Evolutionary conservation across 2,329 filamentous ascomycete species (phyloP).

Genomic region (Neurospora crassa): DNA sequence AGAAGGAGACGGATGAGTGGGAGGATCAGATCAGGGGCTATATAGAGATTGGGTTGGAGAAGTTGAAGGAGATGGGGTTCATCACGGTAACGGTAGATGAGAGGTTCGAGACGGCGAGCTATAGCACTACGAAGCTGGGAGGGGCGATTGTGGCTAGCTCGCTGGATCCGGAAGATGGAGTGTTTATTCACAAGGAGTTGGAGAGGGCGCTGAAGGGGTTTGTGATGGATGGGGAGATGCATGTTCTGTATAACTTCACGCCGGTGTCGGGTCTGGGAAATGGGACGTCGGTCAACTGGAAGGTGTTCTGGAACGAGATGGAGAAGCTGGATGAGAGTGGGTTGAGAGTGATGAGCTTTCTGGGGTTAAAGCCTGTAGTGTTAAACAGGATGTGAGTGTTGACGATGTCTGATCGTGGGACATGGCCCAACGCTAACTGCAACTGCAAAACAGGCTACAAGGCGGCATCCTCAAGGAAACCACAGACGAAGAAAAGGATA

Average conservation of each 20-base stretch:
- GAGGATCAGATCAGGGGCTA: conserved; percentile 24
- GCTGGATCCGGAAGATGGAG: conserved; percentile 63
- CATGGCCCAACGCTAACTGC: conserved; percentile 14
- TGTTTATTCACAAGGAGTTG: conserved; percentile 64
- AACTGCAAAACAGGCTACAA: conserved; percentile 43
- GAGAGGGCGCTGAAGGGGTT: conserved; percentile 59
- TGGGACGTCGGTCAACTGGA: conserved; percentile 54
- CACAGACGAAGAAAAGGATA: conserved; percentile 49
- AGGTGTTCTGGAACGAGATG: conserved; percentile 61
- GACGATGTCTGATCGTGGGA: neutral
- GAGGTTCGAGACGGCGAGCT: conserved; percentile 33
- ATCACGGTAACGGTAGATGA: conserved; percentile 32
- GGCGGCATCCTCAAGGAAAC: conserved; percentile 55
- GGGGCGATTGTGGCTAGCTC: conserved; percentile 63
- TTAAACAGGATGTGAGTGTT: conserved; percentile 52
- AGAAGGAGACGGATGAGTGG: conserved; percentile 38
- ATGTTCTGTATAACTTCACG: conserved; percentile 68
- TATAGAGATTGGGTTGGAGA: conserved; percentile 48
- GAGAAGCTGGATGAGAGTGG: conserved; percentile 62
- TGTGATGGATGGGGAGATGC: conserved; percentile 74
- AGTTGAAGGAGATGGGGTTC: conserved; percentile 46
- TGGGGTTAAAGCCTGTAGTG: conserved; percentile 58
- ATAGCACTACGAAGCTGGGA: conserved; percentile 54
- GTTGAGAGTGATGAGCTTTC: conserved; percentile 54
- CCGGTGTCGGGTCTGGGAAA: conserved; percentile 50